Conservation (phyloP, 441 rosid species). For the Eutrema salsugineum region DNA sequence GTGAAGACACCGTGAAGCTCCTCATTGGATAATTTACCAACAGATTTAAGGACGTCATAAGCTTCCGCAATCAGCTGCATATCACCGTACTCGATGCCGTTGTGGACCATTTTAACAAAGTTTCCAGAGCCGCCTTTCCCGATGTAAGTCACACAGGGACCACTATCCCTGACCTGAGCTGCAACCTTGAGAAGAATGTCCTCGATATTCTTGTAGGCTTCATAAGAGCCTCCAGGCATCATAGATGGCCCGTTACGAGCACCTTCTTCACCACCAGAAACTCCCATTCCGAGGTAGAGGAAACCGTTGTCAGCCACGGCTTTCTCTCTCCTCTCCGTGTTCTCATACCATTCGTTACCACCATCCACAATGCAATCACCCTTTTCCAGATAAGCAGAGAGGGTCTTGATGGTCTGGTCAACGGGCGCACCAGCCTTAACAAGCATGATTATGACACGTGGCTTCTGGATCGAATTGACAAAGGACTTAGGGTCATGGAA, state of each 20-base stretch:
- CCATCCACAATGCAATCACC: conserved; percentile 95
- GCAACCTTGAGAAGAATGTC: conserved; percentile 93
- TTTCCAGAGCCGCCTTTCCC: conserved; percentile 95
- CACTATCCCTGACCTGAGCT: conserved; percentile 92
- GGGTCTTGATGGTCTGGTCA: conserved; percentile 83
- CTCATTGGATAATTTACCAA: conserved; percentile 76
- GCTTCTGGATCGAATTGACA: conserved; percentile 77
- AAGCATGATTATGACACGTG: conserved; percentile 90
- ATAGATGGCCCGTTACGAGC: conserved; percentile 89
- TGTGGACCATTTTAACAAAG: conserved; percentile 94
- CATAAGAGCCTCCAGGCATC: conserved; percentile 98
- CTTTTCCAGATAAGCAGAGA: conserved; percentile 74
- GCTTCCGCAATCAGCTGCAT: conserved; percentile 97
- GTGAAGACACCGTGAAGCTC: conserved; percentile 66
- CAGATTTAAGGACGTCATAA: conserved; percentile 82
- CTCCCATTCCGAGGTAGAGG: conserved; percentile 95
- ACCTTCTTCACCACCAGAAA: conserved; percentile 97
- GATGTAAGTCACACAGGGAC: conserved; percentile 83
- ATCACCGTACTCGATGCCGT: conserved; percentile 93
- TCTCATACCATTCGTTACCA: conserved; percentile 96
- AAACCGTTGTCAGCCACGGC: conserved; percentile 70
- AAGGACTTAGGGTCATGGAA: conserved; percentile 86
- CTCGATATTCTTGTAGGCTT: conserved; percentile 80
- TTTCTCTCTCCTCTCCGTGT: conserved; percentile 89
- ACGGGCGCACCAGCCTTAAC: conserved; percentile 95